Percentiles rank a stretch among this genome's conserved stretches.
These are phyloP conservation scores for Curvularia verruculosa DNA, from an alignment of 2,329 filamentous ascomycete genomes.

Conservation along the genomic window DNA sequence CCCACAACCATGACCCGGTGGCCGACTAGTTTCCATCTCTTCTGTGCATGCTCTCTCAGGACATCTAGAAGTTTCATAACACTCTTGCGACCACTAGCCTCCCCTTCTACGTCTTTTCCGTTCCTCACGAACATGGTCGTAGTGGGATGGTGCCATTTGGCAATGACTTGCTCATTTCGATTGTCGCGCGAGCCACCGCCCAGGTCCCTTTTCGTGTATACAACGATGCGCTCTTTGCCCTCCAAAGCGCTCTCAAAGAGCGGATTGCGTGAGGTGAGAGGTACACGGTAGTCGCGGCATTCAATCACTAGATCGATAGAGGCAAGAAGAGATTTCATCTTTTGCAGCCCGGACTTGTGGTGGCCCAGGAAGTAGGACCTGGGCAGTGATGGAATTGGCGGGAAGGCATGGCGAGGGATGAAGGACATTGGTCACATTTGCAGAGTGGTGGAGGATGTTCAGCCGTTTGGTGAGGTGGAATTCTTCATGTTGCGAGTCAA, in stretches of 20 bases:
- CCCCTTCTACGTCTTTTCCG: slow-evolving; percentile 35
- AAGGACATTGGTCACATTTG: slow-evolving; percentile 53
- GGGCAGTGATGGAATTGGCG: slow-evolving; percentile 74
- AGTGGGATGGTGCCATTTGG: slow-evolving; percentile 60
- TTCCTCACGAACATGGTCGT: slow-evolving; percentile 60
- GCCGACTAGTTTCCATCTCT: slow-evolving; percentile 71
- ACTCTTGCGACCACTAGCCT: slow-evolving; percentile 28
- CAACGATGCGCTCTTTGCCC: slow-evolving; percentile 75
- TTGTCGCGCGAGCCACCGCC: slow-evolving; percentile 35
- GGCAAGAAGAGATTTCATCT: slow-evolving; percentile 81
- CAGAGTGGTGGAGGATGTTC: not conserved
- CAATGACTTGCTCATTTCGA: slow-evolving; percentile 58
- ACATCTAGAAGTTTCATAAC: slow-evolving; percentile 54
- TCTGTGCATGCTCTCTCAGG: slow-evolving; percentile 59
- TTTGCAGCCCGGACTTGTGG: slow-evolving; percentile 78
- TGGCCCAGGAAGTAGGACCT: slow-evolving; percentile 95
- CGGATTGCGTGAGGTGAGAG: slow-evolving; percentile 87
- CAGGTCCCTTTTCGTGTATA: slow-evolving; percentile 86
- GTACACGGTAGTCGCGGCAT: slow-evolving; percentile 91
- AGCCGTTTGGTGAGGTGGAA: not conserved
- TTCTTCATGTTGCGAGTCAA: slow-evolving; percentile 16
- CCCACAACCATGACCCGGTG: slow-evolving; percentile 86
- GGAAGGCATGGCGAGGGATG: slow-evolving; percentile 75
- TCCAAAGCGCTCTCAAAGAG: slow-evolving; percentile 80
- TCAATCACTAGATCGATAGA: slow-evolving; percentile 89